A percentile compares a stretch with the other conserved stretches of the same genome.
Evolutionary conservation across 116 monocot species (phyloP).

Genomic region (Papilionanthe hybrid): DNA sequence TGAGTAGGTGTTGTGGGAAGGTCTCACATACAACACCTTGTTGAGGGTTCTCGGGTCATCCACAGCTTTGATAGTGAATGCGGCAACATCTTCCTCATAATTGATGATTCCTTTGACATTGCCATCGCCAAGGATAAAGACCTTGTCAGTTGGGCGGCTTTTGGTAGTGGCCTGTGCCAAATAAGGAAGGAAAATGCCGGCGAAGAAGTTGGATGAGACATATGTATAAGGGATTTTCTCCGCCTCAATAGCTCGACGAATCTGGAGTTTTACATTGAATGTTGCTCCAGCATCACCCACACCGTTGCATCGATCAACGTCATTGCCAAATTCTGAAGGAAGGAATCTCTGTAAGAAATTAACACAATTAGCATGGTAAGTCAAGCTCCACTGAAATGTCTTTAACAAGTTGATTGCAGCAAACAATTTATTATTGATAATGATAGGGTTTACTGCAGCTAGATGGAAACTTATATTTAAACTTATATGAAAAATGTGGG

Average conservation of each 20-base stretch:
- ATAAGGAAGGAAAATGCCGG: slow-evolving; percentile 30
- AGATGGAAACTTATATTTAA: no score
- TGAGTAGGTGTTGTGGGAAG: slow-evolving; percentile 28
- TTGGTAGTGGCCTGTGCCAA: slow-evolving; percentile 20
- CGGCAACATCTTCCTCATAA: slow-evolving; percentile 33
- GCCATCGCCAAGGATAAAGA: slow-evolving; percentile 43
- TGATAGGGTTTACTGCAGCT: no score
- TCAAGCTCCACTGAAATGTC: neutral
- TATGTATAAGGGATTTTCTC: slow-evolving; percentile 34
- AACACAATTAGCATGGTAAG: neutral
- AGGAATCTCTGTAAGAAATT: slow-evolving; percentile 32
- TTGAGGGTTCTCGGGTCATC: slow-evolving; percentile 49
- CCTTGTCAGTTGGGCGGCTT: slow-evolving; percentile 24
- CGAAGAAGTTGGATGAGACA: slow-evolving; percentile 24
- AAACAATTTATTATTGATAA: no score
- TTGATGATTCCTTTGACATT: slow-evolving; percentile 35
- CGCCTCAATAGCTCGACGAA: no score
- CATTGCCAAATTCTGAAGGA: slow-evolving; percentile 44
- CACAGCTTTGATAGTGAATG: slow-evolving; percentile 36
- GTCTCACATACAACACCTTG: slow-evolving; percentile 37
- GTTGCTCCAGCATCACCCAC: no score
- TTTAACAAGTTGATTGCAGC: no score
- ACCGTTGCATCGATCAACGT: slow-evolving; percentile 30
- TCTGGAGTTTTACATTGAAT: slow-evolving; percentile 17
- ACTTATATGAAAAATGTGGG: no score